Conservation (phyloP, 345 rosid species). For the Citrus glauca region DNA sequence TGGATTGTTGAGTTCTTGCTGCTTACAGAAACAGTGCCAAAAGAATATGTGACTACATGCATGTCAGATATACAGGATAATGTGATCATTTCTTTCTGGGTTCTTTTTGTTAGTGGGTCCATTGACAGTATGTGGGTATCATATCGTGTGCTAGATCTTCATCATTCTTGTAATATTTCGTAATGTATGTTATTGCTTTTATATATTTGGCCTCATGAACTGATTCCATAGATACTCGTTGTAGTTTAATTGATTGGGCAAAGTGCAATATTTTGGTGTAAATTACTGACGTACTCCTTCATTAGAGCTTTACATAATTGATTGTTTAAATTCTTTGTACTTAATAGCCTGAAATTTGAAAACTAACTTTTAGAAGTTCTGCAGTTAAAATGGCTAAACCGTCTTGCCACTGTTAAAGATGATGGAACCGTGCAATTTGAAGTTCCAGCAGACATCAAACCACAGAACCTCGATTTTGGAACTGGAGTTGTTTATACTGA, state of each 20-base stretch:
- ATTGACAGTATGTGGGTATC: background rate
- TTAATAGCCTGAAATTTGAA: background rate
- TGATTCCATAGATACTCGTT: background rate
- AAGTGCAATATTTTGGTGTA: background rate
- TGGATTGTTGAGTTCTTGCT: background rate
- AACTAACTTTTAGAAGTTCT: background rate
- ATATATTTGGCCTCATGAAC: background rate
- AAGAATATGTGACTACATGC: background rate
- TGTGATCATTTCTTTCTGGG: background rate
- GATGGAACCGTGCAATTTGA: conserved; percentile 55
- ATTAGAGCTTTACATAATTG: background rate
- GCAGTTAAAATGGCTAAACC: conserved; percentile 50
- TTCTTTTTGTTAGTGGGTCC: background rate
- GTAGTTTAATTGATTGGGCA: background rate
- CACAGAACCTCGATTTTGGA: conserved; percentile 25
- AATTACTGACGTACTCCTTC: background rate
- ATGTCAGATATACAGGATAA: background rate
- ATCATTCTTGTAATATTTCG: background rate
- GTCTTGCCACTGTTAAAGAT: conserved; percentile 34
- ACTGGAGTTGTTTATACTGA: conserved; percentile 17
- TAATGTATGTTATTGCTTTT: background rate
- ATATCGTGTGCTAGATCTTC: background rate
- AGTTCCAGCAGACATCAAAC: conserved; percentile 39
- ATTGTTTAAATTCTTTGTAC: background rate
- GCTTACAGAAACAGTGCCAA: background rate